These are phyloP conservation scores for Geranium brycei DNA, from an alignment of 345 rosid species.

Conservation along the genomic window DNA sequence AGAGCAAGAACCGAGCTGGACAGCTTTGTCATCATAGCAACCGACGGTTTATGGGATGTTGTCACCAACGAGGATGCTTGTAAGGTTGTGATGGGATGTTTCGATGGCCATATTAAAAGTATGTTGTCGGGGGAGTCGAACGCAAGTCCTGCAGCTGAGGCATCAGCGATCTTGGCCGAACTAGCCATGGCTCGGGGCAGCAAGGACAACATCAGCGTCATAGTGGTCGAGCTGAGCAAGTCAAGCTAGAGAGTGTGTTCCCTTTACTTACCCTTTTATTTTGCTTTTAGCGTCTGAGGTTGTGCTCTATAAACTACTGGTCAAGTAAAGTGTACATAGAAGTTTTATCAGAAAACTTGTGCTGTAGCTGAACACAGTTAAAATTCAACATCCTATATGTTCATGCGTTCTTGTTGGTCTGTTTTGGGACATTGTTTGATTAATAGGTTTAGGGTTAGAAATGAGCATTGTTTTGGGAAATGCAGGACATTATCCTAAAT, in stretches of 20 bases:
- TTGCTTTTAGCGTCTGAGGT: too few species aligned
- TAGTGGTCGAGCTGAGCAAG: constrained; percentile 20
- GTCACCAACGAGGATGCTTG: constrained; percentile 25
- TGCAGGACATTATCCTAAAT: too few species aligned
- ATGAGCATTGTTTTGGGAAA: too few species aligned
- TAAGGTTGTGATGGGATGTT: constrained; percentile 14
- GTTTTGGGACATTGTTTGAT: too few species aligned
- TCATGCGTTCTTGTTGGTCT: too few species aligned
- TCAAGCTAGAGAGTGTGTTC: not conserved
- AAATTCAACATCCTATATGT: too few species aligned
- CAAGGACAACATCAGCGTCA: constrained; percentile 27
- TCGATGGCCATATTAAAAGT: constrained; percentile 6
- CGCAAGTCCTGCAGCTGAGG: constrained; percentile 12
- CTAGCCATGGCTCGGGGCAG: constrained; percentile 31
- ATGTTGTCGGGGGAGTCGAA: constrained; percentile 1
- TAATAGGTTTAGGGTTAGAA: too few species aligned
- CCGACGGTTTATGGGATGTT: constrained; percentile 33
- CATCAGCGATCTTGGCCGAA: constrained; percentile 18
- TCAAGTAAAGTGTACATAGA: too few species aligned
- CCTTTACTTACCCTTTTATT: too few species aligned
- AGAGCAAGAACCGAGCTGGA: constrained; percentile 11
- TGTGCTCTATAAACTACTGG: too few species aligned
- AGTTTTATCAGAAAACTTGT: too few species aligned
- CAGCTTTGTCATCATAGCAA: constrained; percentile 20
- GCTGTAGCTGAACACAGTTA: too few species aligned